These are phyloP conservation scores for Dendrobium officinale DNA, from an alignment of 106 monocot species.

Conservation along the genomic window DNA sequence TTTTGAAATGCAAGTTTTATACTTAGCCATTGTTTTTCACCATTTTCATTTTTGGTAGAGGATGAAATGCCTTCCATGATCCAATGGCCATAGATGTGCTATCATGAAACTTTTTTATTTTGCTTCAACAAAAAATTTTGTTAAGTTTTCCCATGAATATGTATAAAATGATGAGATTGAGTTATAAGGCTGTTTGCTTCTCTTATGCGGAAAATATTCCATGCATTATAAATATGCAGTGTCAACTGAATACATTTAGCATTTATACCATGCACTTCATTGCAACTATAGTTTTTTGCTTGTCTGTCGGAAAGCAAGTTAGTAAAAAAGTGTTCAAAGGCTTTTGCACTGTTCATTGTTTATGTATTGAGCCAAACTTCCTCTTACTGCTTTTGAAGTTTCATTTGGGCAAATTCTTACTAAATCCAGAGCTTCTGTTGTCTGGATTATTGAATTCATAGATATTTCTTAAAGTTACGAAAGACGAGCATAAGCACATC, in stretches of 20 bases:
- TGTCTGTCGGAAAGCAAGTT: not conserved
- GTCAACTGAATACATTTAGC: not conserved
- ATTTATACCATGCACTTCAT: not conserved
- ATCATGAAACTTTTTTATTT: not conserved
- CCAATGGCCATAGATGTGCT: not conserved
- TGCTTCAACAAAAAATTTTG: not conserved
- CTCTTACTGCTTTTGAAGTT: not conserved
- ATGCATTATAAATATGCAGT: not conserved
- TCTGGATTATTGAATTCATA: no score
- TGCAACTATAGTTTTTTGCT: not conserved
- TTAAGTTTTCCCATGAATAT: not conserved
- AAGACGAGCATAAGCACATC: no score
- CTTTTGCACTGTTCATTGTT: not conserved
- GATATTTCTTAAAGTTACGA: no score
- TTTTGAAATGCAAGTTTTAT: not conserved
- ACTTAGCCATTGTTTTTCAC: not conserved
- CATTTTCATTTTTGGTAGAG: conserved; percentile 11
- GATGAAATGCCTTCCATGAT: conserved; percentile 22
- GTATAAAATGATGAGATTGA: not conserved
- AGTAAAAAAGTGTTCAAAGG: not conserved
- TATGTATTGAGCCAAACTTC: not conserved
- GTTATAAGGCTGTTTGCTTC: not conserved
- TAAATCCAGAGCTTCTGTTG: no score
- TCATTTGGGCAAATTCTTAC: not conserved
- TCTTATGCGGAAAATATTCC: not conserved